Conservation (phyloP, 352 stramenopile genomes). For the Pythium brachiatum region DNA sequence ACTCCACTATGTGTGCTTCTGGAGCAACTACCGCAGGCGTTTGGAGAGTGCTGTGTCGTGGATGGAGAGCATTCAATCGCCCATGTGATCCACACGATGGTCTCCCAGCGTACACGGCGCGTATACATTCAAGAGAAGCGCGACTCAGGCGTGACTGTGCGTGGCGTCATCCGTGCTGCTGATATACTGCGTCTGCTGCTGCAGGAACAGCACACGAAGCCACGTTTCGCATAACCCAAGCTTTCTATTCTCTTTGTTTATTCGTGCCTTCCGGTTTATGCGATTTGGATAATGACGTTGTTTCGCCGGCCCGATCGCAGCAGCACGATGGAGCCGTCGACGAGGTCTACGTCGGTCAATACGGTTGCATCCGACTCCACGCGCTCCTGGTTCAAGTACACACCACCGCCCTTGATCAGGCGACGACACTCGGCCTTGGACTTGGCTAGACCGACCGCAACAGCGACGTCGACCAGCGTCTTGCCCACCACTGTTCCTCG, state of each 20-base stretch:
- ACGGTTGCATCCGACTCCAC: conserved; percentile 49
- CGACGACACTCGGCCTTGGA: conserved; percentile 95
- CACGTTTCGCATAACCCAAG: conserved; percentile 12
- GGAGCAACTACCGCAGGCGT: background rate
- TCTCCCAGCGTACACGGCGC: conserved; percentile 30
- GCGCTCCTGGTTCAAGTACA: conserved; percentile 92
- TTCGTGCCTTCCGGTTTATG: conserved; percentile 30
- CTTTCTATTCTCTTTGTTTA: background rate
- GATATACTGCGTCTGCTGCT: conserved; percentile 56
- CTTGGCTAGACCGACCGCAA: conserved; percentile 82
- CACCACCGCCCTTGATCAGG: conserved; percentile 94
- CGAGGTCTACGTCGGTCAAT: conserved; percentile 37
- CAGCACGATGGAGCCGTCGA: conserved; percentile 67
- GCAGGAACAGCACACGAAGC: conserved; percentile 40
- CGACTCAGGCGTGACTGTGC: background rate
- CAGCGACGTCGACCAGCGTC: conserved; percentile 89
- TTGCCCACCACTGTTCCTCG: conserved; percentile 65
- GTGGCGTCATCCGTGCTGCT: conserved; percentile 41
- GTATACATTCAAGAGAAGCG: conserved; percentile 29
- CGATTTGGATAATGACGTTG: conserved; percentile 70
- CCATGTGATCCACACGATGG: conserved; percentile 44
- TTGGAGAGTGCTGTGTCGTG: conserved; percentile 18
- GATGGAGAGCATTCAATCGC: conserved; percentile 40
- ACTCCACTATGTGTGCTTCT: conserved; percentile 32
- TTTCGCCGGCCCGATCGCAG: conserved; percentile 74